Conservation (phyloP, 2,329 filamentous ascomycete genomes). For the Ceratocystis albifundus region DNA sequence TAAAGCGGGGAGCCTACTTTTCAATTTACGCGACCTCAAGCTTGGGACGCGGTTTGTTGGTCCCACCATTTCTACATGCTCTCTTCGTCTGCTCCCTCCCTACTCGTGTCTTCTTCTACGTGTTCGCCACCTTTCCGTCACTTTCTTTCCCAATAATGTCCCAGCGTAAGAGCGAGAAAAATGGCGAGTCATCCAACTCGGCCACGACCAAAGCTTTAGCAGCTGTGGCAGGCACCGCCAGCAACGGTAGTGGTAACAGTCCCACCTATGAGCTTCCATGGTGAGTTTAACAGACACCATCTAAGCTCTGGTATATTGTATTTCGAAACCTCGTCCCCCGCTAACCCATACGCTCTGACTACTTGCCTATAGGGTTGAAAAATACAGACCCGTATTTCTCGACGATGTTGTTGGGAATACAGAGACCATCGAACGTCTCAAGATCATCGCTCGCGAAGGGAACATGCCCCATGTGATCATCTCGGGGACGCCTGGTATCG, state of each 20-base stretch:
- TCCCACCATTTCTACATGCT: not conserved
- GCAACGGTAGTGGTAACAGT: slow-evolving; percentile 38
- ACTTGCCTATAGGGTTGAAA: slow-evolving; percentile 66
- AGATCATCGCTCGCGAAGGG: slow-evolving; percentile 95
- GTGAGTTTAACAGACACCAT: slow-evolving; percentile 35
- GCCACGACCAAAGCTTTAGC: slow-evolving; percentile 46
- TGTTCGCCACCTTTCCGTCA: not conserved
- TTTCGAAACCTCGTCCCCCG: not conserved
- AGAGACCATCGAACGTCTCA: slow-evolving; percentile 91
- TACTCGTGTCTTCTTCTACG: not conserved
- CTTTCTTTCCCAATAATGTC: slow-evolving; percentile 33
- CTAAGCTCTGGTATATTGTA: not conserved
- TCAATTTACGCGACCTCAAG: slow-evolving; percentile 18
- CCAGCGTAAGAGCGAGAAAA: slow-evolving; percentile 39
- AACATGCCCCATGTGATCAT: slow-evolving; percentile 99
- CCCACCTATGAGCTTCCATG: slow-evolving; percentile 67
- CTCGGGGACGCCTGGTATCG: slow-evolving; percentile 97
- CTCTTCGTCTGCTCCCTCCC: not conserved
- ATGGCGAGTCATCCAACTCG: slow-evolving; percentile 50
- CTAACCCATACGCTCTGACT: not conserved
- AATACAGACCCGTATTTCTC: slow-evolving; percentile 87
- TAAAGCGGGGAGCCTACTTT: not conserved
- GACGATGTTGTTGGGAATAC: slow-evolving; percentile 97
- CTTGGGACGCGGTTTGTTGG: not conserved
- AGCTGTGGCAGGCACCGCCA: slow-evolving; percentile 38